phyloP scores from a whole-genome alignment of 345 rosid species.

The Gossypium bickii region DNA sequence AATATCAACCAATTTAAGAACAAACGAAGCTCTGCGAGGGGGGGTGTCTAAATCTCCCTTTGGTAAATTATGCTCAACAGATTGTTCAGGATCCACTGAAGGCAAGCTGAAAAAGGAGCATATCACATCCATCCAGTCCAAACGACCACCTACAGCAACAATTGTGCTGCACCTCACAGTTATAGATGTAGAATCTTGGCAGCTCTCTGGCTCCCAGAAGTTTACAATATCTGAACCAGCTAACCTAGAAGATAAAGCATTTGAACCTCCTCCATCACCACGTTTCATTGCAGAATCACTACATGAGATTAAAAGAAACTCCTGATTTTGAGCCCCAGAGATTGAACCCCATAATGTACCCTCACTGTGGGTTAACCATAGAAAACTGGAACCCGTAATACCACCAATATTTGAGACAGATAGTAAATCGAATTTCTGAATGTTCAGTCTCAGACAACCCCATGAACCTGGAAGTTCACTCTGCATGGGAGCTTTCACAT shows the following conservation, averaged over 20 bases:
- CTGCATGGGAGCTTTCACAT: slow-evolving; percentile 53
- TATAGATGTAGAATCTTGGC: slow-evolving; percentile 48
- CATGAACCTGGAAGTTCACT: slow-evolving; percentile 89
- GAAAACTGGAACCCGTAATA: slow-evolving; percentile 50
- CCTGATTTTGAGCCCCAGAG: slow-evolving; percentile 47
- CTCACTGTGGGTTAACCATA: slow-evolving; percentile 81
- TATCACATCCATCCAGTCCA: slow-evolving; percentile 82
- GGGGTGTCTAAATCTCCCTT: slow-evolving; percentile 34
- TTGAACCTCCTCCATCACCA: slow-evolving; percentile 95
- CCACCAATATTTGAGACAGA: slow-evolving; percentile 76
- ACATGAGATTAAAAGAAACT: slow-evolving; percentile 74
- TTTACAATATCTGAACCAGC: slow-evolving; percentile 83
- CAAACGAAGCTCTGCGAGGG: slow-evolving; percentile 47
- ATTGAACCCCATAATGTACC: slow-evolving; percentile 74
- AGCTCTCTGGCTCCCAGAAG: slow-evolving; percentile 51
- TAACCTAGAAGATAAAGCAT: slow-evolving; percentile 69
- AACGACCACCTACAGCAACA: slow-evolving; percentile 85
- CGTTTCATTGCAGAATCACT: slow-evolving; percentile 79
- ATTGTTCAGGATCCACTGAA: slow-evolving; percentile 32
- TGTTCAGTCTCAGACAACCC: slow-evolving; percentile 54
- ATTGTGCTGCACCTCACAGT: slow-evolving; percentile 70
- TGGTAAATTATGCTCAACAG: slow-evolving; percentile 26
- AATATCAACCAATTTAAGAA: slow-evolving; percentile 72
- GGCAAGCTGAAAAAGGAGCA: slow-evolving; percentile 61
- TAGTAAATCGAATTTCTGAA: slow-evolving; percentile 54